Percentiles rank a stretch among this genome's conserved stretches.
These are phyloP conservation scores for Phytophthora citrophthora DNA, from an alignment of 352 stramenopile genomes.

Conservation along the genomic window DNA sequence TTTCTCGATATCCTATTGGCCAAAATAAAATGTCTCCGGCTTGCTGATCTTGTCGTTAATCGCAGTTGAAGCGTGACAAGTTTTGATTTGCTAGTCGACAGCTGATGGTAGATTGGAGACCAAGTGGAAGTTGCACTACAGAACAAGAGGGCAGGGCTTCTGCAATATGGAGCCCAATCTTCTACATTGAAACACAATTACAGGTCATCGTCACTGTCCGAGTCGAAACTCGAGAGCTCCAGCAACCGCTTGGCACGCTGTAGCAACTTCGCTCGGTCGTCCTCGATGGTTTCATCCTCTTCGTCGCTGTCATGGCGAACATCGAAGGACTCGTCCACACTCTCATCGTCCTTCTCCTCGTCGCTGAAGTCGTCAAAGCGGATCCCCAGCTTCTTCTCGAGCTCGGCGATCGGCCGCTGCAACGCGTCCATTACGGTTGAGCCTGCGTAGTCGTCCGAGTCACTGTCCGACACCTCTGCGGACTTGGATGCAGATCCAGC, in stretches of 20 bases:
- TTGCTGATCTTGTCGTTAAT: constrained; percentile 17
- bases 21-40: not conserved
- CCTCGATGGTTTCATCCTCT: constrained; percentile 57
- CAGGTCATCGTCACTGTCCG: constrained; percentile 45
- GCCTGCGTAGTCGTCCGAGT: constrained; percentile 29
- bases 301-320: constrained; percentile 43
- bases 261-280: constrained; percentile 53
- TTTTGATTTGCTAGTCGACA: constrained; percentile 19
- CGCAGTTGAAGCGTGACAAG: constrained; percentile 13
- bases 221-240: constrained; percentile 54
- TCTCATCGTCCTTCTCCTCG: constrained; percentile 58
- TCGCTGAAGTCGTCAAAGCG: constrained; percentile 69
- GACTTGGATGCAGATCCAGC: not conserved
- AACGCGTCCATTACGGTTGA: constrained; percentile 38
- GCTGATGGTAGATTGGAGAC: constrained; percentile 8
- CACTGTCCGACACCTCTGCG: constrained; percentile 8
- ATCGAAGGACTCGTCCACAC: constrained; percentile 38
- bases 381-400: constrained; percentile 74
- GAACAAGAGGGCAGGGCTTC: not conserved
- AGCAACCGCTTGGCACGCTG: constrained; percentile 58
- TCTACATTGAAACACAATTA: constrained; percentile 14
- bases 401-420: constrained; percentile 73
- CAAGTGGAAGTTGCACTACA: not conserved
- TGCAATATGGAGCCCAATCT: not conserved
- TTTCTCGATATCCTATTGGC: constrained; percentile 4